Evolutionary conservation across 2,329 filamentous ascomycete species (phyloP).

Genomic region (Alternaria burnsii): DNA sequence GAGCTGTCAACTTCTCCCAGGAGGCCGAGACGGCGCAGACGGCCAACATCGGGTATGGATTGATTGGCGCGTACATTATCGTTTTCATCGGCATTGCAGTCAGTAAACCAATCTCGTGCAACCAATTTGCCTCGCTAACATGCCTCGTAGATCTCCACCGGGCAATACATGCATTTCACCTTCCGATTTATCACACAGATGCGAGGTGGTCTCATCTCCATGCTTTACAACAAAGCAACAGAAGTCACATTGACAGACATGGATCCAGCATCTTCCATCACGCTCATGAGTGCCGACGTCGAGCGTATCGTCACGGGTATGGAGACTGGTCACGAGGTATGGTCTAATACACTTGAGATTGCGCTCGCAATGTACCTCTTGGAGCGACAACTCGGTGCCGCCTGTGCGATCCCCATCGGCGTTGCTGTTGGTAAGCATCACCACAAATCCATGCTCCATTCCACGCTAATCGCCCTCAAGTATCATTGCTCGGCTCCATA

Average conservation of each 20-base stretch:
- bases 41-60: conserved; percentile 43
- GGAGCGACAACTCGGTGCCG: conserved; percentile 57
- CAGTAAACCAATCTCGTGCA: conserved; percentile 16
- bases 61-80: conserved; percentile 47
- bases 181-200: conserved; percentile 49
- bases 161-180: conserved; percentile 46
- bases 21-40: conserved; percentile 24
- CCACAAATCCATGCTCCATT: not conserved
- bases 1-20: conserved; percentile 41
- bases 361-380: conserved; percentile 59
- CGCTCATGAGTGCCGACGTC: conserved; percentile 50
- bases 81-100: conserved; percentile 48
- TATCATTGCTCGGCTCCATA: conserved; percentile 39
- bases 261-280: conserved; percentile 43
- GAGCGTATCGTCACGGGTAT: conserved; percentile 48
- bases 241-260: conserved; percentile 40
- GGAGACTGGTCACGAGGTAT: conserved; percentile 48
- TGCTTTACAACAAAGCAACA: conserved; percentile 48
- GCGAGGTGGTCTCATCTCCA: conserved; percentile 47
- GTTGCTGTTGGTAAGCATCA: conserved; percentile 50
- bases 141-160: conserved; percentile 39
- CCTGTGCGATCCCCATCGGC: conserved; percentile 59
- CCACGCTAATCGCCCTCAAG: conserved; percentile 8
- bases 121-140: conserved; percentile 21
- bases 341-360: conserved; percentile 53